A percentile compares a stretch with the other conserved stretches of the same genome.
Evolutionary conservation across 768 basidiomycete genomes (phyloP).

Genomic region (Fistulinella prunicolor): DNA sequence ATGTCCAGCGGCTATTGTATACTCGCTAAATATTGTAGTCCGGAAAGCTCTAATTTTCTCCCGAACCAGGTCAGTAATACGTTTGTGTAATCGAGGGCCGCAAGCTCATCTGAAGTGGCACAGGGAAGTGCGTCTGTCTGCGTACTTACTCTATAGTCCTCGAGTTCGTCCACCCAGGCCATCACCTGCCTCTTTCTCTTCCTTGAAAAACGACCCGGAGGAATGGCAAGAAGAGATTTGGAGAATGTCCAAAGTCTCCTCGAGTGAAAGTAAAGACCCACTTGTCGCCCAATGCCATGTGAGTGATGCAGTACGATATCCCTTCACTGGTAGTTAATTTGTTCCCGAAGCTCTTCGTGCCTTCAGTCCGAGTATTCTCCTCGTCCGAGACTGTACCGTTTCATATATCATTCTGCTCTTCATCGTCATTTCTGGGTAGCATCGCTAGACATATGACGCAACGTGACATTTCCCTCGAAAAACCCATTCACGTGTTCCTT

Average conservation of each 20-base stretch:
- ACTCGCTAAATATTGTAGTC: constrained; percentile 27
- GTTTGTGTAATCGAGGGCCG: background rate
- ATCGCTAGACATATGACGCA: constrained; percentile 7
- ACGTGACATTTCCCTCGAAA: constrained; percentile 11
- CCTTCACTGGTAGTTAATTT: background rate
- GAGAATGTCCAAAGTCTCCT: constrained; percentile 19
- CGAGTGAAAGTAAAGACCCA: constrained; percentile 4
- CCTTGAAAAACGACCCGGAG: constrained; percentile 28
- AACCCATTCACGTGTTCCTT: constrained; percentile 49
- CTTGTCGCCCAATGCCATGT: constrained; percentile 31
- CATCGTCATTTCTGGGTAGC: constrained; percentile 34
- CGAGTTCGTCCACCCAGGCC: constrained; percentile 33
- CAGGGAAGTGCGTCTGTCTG: constrained; percentile 24
- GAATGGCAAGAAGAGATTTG: constrained; percentile 35
- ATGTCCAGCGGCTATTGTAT: constrained; percentile 21
- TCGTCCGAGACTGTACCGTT: constrained; percentile 59
- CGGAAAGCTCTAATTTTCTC: constrained; percentile 23
- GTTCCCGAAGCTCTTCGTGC: constrained; percentile 49
- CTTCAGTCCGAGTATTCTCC: constrained; percentile 56
- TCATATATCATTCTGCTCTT: constrained; percentile 59
- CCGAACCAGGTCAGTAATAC: constrained; percentile 20
- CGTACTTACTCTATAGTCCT: constrained; percentile 27
- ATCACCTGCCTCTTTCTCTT: constrained; percentile 21
- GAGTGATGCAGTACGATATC: constrained; percentile 4
- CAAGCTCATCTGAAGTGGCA: constrained; percentile 2